Percentiles rank a stretch among this genome's conserved stretches.
Evolutionary conservation across 768 basidiomycete species (phyloP).

Genomic region (Hypholoma fasciculare): DNA sequence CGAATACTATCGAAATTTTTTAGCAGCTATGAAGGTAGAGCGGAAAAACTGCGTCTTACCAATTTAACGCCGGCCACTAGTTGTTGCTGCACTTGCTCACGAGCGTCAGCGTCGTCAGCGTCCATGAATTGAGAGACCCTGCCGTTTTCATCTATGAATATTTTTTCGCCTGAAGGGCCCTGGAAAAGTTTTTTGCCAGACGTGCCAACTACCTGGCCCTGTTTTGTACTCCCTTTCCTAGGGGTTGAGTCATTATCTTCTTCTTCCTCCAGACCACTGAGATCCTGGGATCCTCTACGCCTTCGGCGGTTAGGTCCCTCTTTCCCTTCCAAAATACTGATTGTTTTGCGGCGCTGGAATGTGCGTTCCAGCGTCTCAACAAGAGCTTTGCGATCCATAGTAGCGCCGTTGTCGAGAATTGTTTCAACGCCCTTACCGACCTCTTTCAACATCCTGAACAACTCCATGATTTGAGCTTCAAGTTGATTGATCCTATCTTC

Average conservation of each 20-base stretch:
- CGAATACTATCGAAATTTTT: constrained; percentile 50
- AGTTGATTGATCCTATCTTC: constrained; percentile 87
- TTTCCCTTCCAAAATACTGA: constrained; percentile 81
- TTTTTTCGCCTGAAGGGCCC: constrained; percentile 32
- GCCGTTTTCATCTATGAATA: constrained; percentile 45
- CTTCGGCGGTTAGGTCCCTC: constrained; percentile 32
- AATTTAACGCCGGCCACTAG: constrained; percentile 72
- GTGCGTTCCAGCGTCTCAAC: constrained; percentile 81
- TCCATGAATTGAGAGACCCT: constrained; percentile 86
- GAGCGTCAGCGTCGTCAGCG: constrained; percentile 79
- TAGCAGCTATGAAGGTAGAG: constrained; percentile 1
- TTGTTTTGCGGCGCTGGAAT: constrained; percentile 81
- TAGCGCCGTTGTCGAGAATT: constrained; percentile 64
- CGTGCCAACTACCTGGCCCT: constrained; percentile 26
- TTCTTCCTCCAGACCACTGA: constrained; percentile 30
- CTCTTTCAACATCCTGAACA: constrained; percentile 93
- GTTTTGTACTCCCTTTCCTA: constrained; percentile 48
- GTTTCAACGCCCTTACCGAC: constrained; percentile 75
- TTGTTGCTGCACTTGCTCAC: constrained; percentile 87
- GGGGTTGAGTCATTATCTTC: constrained; percentile 61
- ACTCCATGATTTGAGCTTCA: constrained; percentile 89
- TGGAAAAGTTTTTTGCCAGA: constrained; percentile 29
- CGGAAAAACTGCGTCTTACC: constrained; percentile 39
- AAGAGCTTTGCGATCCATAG: constrained; percentile 80
- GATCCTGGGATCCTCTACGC: constrained; percentile 21